Base-by-base conservation (phyloP, 2,329 filamentous ascomycete genomes). In the Nemania sp. region DNA sequence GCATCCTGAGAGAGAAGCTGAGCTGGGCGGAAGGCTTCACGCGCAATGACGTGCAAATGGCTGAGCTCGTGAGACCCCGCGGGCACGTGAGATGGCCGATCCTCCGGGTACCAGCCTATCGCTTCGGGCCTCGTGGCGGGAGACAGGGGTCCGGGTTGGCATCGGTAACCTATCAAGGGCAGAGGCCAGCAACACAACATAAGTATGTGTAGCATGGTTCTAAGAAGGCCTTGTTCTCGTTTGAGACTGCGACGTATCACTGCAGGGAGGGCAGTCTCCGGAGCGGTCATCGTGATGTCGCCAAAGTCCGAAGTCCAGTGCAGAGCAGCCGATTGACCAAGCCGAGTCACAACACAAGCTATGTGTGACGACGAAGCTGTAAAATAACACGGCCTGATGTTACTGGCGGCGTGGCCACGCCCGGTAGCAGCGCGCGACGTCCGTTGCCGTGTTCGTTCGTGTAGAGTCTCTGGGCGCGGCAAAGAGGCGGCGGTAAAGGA, bases 51-150 rank as follows among this genome's bases (percentile, higher is more conserved):
- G 57, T 64, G 64, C 61, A 58, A 57, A 52, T 56, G 37, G 48
- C 39, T 45, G 42, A 53, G 51, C 63, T 60, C 51, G 65, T 64
- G 54, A 66, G 61, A 66, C 64, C 39, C 37, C 21, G 49, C 58
- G 46, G 52, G 35, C 51, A 53, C 60, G 54, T 54, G 57, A 25
- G n/a, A 54, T 37, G 21, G 57, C 21, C 47, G 55, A 62, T 62
- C 59, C 20, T 47, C 53, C 5, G 20, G n/a, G 1, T 29, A 17
- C 5, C 32, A 54, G 48, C 60, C 60, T 63, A 63, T 63, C 53
- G 53, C 21, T n/a, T 42, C 25, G 42, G 18, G 57, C 60, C 60
- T 63, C 60, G 60, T 63, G 60, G 60, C 57, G 50, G n/a, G 49
- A 32, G 20, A 6, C 25, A 42, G 25, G 29, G 15, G 21, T 20